Evolutionary conservation across 2,329 filamentous ascomycete genomes (phyloP), one percentile per base, ranked within the genome.

Genomic region (Lithohypha guttulata): DNA sequence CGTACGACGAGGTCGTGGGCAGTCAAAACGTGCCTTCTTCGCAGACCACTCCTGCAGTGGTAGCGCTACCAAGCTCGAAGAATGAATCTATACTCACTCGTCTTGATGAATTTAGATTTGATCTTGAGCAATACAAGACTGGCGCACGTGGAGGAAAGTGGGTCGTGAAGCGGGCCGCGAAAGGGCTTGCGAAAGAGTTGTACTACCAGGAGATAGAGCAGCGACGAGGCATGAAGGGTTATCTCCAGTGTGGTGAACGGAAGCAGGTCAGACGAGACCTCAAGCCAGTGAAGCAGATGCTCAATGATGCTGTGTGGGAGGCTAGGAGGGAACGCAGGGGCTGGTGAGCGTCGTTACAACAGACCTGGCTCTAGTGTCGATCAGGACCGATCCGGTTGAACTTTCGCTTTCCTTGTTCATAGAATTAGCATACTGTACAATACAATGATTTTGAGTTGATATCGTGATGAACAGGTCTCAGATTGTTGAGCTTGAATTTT

Each of bases 401-500:
- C 5, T 6, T 13, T 14, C 9, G 34, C 23, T 13, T 36, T 23
- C 7, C 18, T 5, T 15, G 5, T 5, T 4, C 17, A 9, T 34
- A 13, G 13, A 20, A 11, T 27, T 36, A 21, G 25, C 14, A 3
- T 10, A 22, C 18, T 39, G 27, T 31, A 28, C 3, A 10, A 13
- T 20, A 7, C 8, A 9, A 30, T 13, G 27, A 5, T 11, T 30
- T 17, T 21, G n/a, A 10, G 5, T 7, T 29, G 7, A 28, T 30
- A 39, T 6, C 6, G 31, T 22, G 10, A 18, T 30, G 26, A 37
- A 22, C 31, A 10, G n/a, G 18, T 31, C 35, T 39, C 35, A 39
- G 35, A 39, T 39, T 39, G 35, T 39, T 39, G 35, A 39, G 35
- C 35, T 39, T 39, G 35, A 39, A 39, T 30, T 39, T 39, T 22